phyloP scores from a whole-genome alignment of 768 basidiomycete species.

The Lactarius sp. region DNA sequence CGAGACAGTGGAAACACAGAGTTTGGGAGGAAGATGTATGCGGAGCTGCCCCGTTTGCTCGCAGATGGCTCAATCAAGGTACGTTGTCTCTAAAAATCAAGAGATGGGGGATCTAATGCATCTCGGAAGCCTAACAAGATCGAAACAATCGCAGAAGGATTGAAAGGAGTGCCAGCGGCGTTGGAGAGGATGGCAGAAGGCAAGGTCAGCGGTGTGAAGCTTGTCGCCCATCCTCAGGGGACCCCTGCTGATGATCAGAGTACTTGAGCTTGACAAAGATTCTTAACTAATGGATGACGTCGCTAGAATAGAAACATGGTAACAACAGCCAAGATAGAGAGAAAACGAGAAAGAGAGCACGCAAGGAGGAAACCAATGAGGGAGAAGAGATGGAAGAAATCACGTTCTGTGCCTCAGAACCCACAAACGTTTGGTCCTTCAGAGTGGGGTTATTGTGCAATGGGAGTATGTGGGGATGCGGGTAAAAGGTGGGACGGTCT shows the following conservation, averaged over 20 bases:
- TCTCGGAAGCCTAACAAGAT: constrained; percentile 27
- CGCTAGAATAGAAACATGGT: too few relatives aligned
- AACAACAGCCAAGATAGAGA: too few relatives aligned
- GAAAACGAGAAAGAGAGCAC: too few relatives aligned
- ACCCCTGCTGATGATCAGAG: background rate
- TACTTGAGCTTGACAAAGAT: background rate
- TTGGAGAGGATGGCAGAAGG: constrained; percentile 23
- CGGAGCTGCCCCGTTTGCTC: constrained; percentile 5
- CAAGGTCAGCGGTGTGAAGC: constrained; percentile 29
- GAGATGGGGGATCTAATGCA: background rate
- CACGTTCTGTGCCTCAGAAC: too few relatives aligned
- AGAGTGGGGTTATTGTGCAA: too few relatives aligned
- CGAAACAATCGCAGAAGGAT: constrained; percentile 27
- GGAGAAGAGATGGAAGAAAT: too few relatives aligned
- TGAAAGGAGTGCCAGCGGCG: constrained; percentile 28
- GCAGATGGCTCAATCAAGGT: constrained; percentile 21
- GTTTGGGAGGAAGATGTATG: constrained; percentile 12
- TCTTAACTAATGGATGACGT: too few relatives aligned
- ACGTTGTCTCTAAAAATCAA: background rate
- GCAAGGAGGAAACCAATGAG: too few relatives aligned
- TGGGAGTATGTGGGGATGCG: too few relatives aligned
- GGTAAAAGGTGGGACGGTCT: too few relatives aligned
- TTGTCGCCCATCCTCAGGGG: constrained; percentile 22
- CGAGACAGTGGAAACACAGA: background rate
- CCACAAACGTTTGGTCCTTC: too few relatives aligned